phyloP scores from a whole-genome alignment of 257 asterid species.

The Lycium barbarum region DNA sequence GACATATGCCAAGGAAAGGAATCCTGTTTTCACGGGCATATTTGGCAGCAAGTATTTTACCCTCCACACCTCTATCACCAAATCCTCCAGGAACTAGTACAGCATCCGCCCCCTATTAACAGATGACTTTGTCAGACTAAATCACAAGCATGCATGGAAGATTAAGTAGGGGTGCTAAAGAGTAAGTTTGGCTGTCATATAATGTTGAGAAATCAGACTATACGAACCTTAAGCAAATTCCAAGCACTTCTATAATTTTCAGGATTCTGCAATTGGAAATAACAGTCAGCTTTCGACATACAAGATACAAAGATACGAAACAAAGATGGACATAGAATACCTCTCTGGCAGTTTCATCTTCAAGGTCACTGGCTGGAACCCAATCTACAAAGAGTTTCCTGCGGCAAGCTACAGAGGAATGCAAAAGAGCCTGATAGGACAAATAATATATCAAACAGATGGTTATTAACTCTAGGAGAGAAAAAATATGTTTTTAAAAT shows the following conservation, averaged over 20 bases:
- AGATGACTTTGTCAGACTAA: slow-evolving; percentile 33
- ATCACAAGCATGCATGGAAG: neutral
- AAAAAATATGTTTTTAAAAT: neutral
- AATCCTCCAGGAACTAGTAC: slow-evolving; percentile 85
- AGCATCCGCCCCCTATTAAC: slow-evolving; percentile 71
- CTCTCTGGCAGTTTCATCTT: slow-evolving; percentile 63
- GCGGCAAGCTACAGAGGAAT: slow-evolving; percentile 71
- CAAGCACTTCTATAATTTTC: slow-evolving; percentile 63
- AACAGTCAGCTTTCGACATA: slow-evolving; percentile 40
- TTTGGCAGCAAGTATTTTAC: slow-evolving; percentile 79
- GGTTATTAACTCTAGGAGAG: neutral
- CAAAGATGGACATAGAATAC: slow-evolving; percentile 39
- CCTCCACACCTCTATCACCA: slow-evolving; percentile 90
- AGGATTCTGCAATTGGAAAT: slow-evolving; percentile 59
- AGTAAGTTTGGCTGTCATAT: neutral
- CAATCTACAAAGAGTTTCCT: slow-evolving; percentile 72
- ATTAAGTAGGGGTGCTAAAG: neutral
- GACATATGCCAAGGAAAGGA: slow-evolving; percentile 81
- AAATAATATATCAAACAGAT: neutral
- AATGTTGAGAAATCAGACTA: slow-evolving; percentile 23
- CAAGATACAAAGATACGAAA: slow-evolving; percentile 29
- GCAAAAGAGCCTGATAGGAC: slow-evolving; percentile 75
- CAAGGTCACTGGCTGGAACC: slow-evolving; percentile 90
- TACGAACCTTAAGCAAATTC: slow-evolving; percentile 65
- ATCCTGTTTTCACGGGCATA: slow-evolving; percentile 76